These are phyloP conservation scores for Taphrina populina DNA, from an alignment of 1,139 yeast species.

Conservation along the genomic window DNA sequence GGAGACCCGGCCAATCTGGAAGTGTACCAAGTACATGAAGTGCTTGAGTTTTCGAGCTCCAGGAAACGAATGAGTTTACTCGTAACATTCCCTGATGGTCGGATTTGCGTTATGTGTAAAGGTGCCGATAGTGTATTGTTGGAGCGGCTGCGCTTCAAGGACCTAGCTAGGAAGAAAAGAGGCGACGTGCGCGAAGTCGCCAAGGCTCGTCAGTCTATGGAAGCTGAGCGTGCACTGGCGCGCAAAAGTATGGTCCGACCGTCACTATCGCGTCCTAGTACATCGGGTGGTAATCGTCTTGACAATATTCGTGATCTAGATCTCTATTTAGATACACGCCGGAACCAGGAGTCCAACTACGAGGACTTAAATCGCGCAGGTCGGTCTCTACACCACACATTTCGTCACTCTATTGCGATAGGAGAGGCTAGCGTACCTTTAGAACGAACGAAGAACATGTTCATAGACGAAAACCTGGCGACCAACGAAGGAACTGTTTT, in stretches of 20 bases:
- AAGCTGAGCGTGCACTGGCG: constrained; percentile 68
- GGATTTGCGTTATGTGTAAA: constrained; percentile 77
- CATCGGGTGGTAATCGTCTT: constrained; percentile 19
- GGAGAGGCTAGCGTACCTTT: constrained; percentile 28
- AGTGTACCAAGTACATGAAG: constrained; percentile 69
- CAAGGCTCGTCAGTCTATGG: constrained; percentile 66
- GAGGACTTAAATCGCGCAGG: neutral
- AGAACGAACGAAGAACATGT: constrained; percentile 4
- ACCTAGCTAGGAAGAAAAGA: constrained; percentile 62
- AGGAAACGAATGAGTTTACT: constrained; percentile 95
- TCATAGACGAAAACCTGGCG: constrained; percentile 62
- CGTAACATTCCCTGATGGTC: constrained; percentile 74
- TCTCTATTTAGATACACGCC: constrained; percentile 15
- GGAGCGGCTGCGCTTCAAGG: constrained; percentile 62
- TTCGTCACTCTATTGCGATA: constrained; percentile 36
- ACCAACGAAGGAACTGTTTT: constrained; percentile 74
- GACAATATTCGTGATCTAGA: constrained; percentile 26
- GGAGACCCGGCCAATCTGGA: constrained; percentile 63
- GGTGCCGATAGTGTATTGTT: constrained; percentile 95
- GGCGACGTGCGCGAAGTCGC: constrained; percentile 62
- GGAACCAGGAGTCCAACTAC: neutral
- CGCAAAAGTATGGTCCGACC: constrained; percentile 46
- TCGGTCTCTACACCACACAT: neutral
- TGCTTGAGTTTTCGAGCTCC: constrained; percentile 79
- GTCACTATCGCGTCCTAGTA: constrained; percentile 37